These are phyloP conservation scores for Mallotus repandus DNA, from an alignment of 441 rosid genomes.

Conservation along the genomic window DNA sequence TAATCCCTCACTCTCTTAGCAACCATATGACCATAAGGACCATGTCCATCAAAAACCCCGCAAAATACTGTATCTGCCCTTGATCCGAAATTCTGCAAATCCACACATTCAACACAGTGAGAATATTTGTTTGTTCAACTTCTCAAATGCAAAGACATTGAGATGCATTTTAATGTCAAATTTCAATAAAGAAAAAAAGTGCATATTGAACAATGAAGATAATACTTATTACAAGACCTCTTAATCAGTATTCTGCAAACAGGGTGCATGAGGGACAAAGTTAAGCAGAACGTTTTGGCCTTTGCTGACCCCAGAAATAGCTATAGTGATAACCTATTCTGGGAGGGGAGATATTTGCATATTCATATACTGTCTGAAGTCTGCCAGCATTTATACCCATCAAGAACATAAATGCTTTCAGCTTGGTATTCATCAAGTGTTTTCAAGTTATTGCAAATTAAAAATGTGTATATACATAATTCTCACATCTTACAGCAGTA, in stretches of 20 bases:
- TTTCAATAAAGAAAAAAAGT: neutral
- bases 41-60: conserved; percentile 99
- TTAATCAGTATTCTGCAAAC: neutral
- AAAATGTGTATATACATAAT: neutral
- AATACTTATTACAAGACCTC: neutral
- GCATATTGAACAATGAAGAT: neutral
- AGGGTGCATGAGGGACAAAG: neutral
- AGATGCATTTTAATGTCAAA: neutral
- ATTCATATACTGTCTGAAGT: neutral
- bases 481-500: no score
- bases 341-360: no score
- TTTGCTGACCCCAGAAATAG: neutral
- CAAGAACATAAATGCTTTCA: neutral
- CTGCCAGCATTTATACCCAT: neutral
- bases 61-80: conserved; percentile 85
- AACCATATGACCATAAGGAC: conserved; percentile 97
- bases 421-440: neutral
- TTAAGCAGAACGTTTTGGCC: neutral
- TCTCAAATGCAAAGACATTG: neutral
- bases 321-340: no score
- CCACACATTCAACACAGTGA: conserved; percentile 10
- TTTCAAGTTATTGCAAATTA: neutral
- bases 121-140: neutral
- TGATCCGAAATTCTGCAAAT: conserved; percentile 78
- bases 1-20: conserved; percentile 91